Base-by-base conservation (phyloP, 2,329 filamentous ascomycete genomes). In the Ilyonectria sp. region DNA sequence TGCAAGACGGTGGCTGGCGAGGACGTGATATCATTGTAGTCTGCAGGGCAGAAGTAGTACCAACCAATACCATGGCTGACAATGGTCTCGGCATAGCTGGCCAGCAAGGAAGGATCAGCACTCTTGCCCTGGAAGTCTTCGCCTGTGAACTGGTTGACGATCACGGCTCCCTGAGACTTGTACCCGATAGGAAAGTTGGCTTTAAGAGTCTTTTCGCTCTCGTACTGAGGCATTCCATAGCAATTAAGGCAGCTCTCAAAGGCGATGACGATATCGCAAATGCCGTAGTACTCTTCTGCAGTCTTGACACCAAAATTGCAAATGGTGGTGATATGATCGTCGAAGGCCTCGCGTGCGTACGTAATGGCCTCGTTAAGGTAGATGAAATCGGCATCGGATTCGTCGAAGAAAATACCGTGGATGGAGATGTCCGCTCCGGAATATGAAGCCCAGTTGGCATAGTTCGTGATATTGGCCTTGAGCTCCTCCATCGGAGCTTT, bases 221-320 rank as follows among this genome's bases (percentile, higher is more conserved):
- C 49, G 49, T 75, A 76, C 44, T 67, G 69, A 1, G 71, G 69
- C 13, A 33, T 52, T 5, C 44, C 58, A 8, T 23, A 31, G 40
- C 66, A 69, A 66, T 75, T 72, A 60, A 75, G 63, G 55, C 72
- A 74, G 64, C 73, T 74, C 67, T 76, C 74, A 21, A 75, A 76
- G 3, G 67, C 72, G 10, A 75, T 53, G 10, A 76, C 74, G 5
- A 76, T 59, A 44, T 76, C 73, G 55, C 73, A 76, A n/a, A 76
- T 69, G 7, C 54, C 44, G 44, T 75, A 76, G 50, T 61, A 76
- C 52, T 67, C 64, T 4, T 54, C 60, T 1, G 62, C 40, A 0
- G 66, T 66, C 8, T 61, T 63, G 26, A 53, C 44, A 6, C 74
- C 73, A 65, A 76, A 76, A 67, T 76, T 75, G 63, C 74, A 76